Conservation (phyloP, 495 filamentous ascomycete species). For the Pyronema domesticum region DNA sequence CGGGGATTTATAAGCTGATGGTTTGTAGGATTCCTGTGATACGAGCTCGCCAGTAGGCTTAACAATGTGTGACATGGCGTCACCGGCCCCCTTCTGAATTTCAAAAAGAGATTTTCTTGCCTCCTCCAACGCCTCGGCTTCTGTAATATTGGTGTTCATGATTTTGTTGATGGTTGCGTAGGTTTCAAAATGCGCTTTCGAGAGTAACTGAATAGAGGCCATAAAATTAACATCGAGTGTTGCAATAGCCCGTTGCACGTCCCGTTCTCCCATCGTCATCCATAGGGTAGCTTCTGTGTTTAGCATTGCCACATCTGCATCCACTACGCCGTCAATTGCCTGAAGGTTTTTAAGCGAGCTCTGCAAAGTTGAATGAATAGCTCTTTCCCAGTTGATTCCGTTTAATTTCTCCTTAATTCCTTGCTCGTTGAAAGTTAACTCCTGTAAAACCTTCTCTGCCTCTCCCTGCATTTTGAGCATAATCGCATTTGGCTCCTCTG, state of each 20-base stretch:
- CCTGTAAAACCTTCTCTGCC: conserved; percentile 68
- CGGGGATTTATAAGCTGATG: conserved; percentile 7
- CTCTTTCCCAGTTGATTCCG: conserved; percentile 68
- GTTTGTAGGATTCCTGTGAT: conserved; percentile 32
- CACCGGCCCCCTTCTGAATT: conserved; percentile 56
- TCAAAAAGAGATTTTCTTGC: conserved; percentile 64
- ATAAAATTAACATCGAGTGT: conserved; percentile 71
- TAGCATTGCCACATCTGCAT: conserved; percentile 56
- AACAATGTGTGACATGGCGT: conserved; percentile 60
- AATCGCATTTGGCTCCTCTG: conserved; percentile 44
- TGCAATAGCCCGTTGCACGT: conserved; percentile 54
- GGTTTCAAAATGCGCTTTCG: conserved; percentile 82
- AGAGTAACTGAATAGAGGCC: conserved; percentile 57
- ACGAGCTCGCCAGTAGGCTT: conserved; percentile 68
- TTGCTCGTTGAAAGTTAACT: conserved; percentile 74
- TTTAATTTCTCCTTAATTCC: conserved; percentile 70
- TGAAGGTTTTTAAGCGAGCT: conserved; percentile 64
- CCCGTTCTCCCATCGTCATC: conserved; percentile 65
- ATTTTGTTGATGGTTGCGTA: conserved; percentile 65
- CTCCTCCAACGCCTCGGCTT: conserved; percentile 61
- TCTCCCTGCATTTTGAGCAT: conserved; percentile 66
- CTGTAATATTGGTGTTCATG: conserved; percentile 46
- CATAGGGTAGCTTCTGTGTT: conserved; percentile 68
- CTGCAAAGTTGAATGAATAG: conserved; percentile 70
- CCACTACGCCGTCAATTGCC: conserved; percentile 47